A percentile compares a stretch with the other conserved stretches of the same genome.
Conservation (phyloP, 306 rosid species). For the Quercus suber region DNA sequence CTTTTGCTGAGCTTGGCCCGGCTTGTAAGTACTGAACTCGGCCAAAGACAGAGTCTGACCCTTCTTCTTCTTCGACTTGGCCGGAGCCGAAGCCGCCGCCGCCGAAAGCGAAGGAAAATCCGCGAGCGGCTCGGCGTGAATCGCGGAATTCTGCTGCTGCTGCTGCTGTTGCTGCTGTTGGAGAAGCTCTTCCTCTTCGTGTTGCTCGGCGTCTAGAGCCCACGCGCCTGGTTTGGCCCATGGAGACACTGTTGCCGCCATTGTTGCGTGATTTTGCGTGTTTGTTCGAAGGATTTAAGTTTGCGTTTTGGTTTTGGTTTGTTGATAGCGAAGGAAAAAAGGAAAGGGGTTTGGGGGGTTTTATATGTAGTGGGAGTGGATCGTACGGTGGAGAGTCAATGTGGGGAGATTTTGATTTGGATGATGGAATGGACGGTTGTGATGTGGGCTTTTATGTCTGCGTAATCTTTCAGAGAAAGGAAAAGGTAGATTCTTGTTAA, state of each 20-base stretch:
- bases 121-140: slow-evolving; percentile 28
- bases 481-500: too few species aligned
- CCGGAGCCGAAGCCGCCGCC: slow-evolving; percentile 45
- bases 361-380: slow-evolving; percentile 2
- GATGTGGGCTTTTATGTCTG: neutral
- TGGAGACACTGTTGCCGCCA: slow-evolving; percentile 91
- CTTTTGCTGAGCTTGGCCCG: slow-evolving; percentile 36
- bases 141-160: neutral
- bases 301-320: slow-evolving; percentile 29
- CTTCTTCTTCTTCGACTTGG: slow-evolving; percentile 88
- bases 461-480: too few species aligned
- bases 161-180: slow-evolving; percentile 42
- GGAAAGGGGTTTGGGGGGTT: neutral
- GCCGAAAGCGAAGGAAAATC: slow-evolving; percentile 85
- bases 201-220: slow-evolving; percentile 81
- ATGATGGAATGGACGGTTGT: neutral
- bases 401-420: too few species aligned
- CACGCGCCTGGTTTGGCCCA: slow-evolving; percentile 98
- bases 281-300: neutral
- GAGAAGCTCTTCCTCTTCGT: slow-evolving; percentile 71
- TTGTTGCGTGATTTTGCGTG: slow-evolving; percentile 14
- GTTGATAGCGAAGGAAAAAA: neutral
- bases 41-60: slow-evolving; percentile 54
- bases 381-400: slow-evolving; percentile 16
- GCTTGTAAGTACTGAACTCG: slow-evolving; percentile 53